A percentile compares a stretch with the other conserved stretches of the same genome.
phyloP scores from a whole-genome alignment of 108 stramenopile species.

The Pseudonitzschia pungens region DNA sequence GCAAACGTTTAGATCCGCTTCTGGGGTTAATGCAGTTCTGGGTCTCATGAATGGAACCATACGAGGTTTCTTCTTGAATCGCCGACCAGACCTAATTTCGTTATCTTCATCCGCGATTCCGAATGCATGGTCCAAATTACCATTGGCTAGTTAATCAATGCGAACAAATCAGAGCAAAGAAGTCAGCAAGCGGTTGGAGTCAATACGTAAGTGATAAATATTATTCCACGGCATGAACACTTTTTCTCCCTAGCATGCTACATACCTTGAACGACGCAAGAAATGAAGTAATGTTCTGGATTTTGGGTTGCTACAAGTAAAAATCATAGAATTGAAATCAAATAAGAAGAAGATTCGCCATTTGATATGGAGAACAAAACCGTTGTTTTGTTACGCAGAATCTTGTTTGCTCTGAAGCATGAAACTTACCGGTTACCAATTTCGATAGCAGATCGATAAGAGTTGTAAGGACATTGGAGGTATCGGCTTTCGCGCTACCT shows the following conservation, averaged over 20 bases:
- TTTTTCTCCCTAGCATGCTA: background rate
- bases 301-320: background rate
- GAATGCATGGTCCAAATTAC: slow-evolving; percentile 60
- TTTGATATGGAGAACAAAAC: background rate
- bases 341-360: background rate
- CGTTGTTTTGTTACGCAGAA: background rate
- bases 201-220: background rate
- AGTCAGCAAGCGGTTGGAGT: background rate
- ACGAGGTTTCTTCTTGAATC: slow-evolving; percentile 50
- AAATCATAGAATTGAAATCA: slow-evolving; percentile 2
- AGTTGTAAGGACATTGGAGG: slow-evolving; percentile 7
- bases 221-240: background rate
- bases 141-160: slow-evolving; percentile 47
- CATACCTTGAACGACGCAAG: slow-evolving; percentile 21
- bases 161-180: slow-evolving; percentile 38
- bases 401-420: background rate
- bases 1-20: slow-evolving; percentile 20
- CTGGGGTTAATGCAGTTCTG: slow-evolving; percentile 32
- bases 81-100: background rate
- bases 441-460: slow-evolving; percentile 1
- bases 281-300: slow-evolving; percentile 20
- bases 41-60: slow-evolving; percentile 49
- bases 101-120: slow-evolving; percentile 27
- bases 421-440: slow-evolving; percentile 4
- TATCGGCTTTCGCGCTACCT: background rate